Percentiles rank a stretch among this genome's conserved stretches.
Conservation (phyloP, 2,329 filamentous ascomycete species). For the Penicillium paneum region DNA sequence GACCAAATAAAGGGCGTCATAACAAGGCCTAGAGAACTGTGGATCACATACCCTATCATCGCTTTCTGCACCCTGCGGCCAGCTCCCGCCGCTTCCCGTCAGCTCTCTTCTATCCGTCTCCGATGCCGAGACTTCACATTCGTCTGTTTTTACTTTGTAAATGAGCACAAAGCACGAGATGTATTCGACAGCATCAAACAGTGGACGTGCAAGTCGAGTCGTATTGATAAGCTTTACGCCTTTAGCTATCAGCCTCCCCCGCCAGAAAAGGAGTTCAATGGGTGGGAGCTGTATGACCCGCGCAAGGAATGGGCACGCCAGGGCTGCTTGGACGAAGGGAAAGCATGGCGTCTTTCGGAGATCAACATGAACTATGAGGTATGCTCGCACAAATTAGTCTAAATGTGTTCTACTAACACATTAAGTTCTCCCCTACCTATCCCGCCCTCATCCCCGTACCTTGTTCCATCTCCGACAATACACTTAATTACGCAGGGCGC, state of each 20-base stretch:
- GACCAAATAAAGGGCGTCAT: conserved; percentile 40
- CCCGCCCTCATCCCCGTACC: conserved; percentile 82
- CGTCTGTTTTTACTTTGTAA: conserved; percentile 81
- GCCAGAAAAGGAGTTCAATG: conserved; percentile 69
- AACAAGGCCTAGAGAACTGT: conserved; percentile 66
- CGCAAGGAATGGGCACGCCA: conserved; percentile 81
- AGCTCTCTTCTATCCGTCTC: conserved; percentile 78
- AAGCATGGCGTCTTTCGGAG: conserved; percentile 81
- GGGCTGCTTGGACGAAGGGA: conserved; percentile 78
- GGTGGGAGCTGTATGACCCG: conserved; percentile 82
- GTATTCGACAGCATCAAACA: conserved; percentile 82
- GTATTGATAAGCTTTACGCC: conserved; percentile 85
- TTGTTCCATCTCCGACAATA: conserved; percentile 89
- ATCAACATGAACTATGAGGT: conserved; percentile 84
- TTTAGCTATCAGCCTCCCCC: conserved; percentile 77
- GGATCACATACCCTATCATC: conserved; percentile 94
- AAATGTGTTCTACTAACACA: conserved; percentile 22
- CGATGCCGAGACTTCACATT: conserved; percentile 92
- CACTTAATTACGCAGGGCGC: conserved; percentile 84
- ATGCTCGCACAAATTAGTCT: conserved; percentile 15
- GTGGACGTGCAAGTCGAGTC: conserved; percentile 76
- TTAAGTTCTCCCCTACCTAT: conserved; percentile 83
- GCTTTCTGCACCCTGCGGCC: conserved; percentile 74
- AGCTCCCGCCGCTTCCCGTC: conserved; percentile 64
- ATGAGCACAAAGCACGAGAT: conserved; percentile 71